Percentiles rank a stretch among this genome's conserved stretches.
These are phyloP conservation scores for Tagetes erecta DNA, from an alignment of 129 eudicot genomes.

Conservation along the genomic window DNA sequence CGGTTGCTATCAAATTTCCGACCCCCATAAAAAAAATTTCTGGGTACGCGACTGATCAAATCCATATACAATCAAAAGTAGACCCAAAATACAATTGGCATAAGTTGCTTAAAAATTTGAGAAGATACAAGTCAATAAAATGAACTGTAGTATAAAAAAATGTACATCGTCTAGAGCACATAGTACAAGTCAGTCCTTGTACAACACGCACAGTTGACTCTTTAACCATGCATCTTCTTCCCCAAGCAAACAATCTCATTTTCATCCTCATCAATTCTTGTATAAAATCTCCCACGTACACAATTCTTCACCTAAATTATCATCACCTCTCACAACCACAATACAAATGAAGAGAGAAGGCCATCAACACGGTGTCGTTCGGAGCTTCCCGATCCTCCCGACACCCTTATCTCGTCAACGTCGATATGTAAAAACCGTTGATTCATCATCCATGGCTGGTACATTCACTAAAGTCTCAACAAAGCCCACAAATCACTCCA, in stretches of 20 bases:
- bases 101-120: too few species aligned
- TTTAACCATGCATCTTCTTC: neutral
- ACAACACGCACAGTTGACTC: conserved; percentile 31
- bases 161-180: conserved; percentile 9
- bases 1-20: too few species aligned
- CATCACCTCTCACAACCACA: conserved; percentile 10
- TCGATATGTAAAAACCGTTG: conserved; percentile 30
- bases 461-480: conserved; percentile 47
- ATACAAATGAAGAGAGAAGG: conserved; percentile 50
- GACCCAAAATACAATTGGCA: too few species aligned
- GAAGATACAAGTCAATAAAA: too few species aligned
- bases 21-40: too few species aligned
- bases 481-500: conserved; percentile 80
- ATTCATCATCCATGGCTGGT: conserved; percentile 55
- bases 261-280: conserved; percentile 5
- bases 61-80: too few species aligned
- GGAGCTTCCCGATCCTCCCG: conserved; percentile 33
- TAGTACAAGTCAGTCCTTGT: conserved; percentile 4
- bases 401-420: conserved; percentile 20
- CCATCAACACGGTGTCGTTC: conserved; percentile 51
- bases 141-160: neutral
- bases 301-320: neutral
- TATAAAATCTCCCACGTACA: conserved; percentile 19
- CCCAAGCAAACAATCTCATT: conserved; percentile 32
- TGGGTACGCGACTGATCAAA: too few species aligned